Base-by-base conservation (phyloP, 345 rosid genomes). In the Eucalyptus tenuipes region DNA sequence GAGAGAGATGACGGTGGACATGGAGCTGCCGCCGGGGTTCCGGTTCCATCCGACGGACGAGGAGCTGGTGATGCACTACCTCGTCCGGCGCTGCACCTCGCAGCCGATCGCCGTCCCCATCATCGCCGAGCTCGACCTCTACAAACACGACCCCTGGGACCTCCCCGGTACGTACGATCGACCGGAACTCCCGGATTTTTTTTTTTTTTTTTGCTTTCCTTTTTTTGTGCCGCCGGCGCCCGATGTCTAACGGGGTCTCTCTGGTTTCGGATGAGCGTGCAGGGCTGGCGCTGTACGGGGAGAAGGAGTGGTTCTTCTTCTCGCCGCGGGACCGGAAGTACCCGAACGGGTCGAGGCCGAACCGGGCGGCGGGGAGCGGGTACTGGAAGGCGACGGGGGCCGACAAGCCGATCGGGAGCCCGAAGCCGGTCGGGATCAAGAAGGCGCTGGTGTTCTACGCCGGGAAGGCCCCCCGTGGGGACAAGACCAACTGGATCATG, bases 341-440 rank as follows among this genome's bases (percentile, higher is more conserved):
- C 27, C 99, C 99, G 11, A 97, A 97, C 91, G 99, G 99, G 33
- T 95, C 99, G 82, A 92, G 99, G 92, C 99, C 99, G 45, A 97
- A 97, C 92, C 93, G 99, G 6, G 96, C 99, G 3, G 98, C 99
- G 8, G 99, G 99, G 49, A 89, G 90, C 50, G 99, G 99, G 2
- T 97, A 97, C 88, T 97, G 99, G 99, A 97, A 97, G 94, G 99
- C 99, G 3, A 97, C 99, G 5, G 99, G 99, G 81, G 99, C 99
- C 27, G 99, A 97, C 92, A 97, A 97, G 93, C 98, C 99, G 47
- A 97, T 97, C 13, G 98, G 98, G 20, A 92, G 90, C 15, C 99
- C 98, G 22, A 97, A 94, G 89, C 90, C 99, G 4, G 90, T 94
- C 0, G 99, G 99, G 44, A 97, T 97, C 61, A 97, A 97, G 93